Evolutionary conservation across 768 basidiomycete genomes (phyloP).

Genomic region (Boletus fagicola): DNA sequence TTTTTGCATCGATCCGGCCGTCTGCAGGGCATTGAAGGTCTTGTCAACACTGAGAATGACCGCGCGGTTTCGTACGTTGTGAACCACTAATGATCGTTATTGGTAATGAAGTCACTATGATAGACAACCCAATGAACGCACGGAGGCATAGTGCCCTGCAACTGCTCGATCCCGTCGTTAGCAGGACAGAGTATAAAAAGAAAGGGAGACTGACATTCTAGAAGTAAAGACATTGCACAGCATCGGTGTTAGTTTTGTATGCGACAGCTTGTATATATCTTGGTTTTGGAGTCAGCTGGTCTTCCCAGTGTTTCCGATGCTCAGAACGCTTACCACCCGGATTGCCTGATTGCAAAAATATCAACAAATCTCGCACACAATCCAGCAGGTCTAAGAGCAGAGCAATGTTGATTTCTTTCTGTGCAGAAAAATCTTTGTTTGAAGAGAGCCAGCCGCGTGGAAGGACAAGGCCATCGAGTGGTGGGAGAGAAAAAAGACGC

Average conservation of each 20-base stretch:
- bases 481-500: conserved; percentile 24
- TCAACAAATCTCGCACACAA: conserved; percentile 25
- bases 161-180: conserved; percentile 18
- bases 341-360: conserved; percentile 29
- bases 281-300: background rate
- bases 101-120: background rate
- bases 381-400: conserved; percentile 12
- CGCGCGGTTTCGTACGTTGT: conserved; percentile 21
- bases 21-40: conserved; percentile 9
- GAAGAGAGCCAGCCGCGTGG: conserved; percentile 51
- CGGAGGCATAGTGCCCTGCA: too few species aligned
- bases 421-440: conserved; percentile 12
- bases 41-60: background rate
- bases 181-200: background rate
- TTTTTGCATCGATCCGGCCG: background rate
- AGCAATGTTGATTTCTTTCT: conserved; percentile 10
- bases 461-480: too few species aligned
- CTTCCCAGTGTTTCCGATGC: background rate
- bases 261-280: conserved; percentile 2
- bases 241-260: conserved; percentile 5
- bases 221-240: conserved; percentile 41
- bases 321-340: conserved; percentile 21
- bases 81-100: conserved; percentile 8
- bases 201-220: conserved; percentile 39
- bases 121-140: background rate